Evolutionary conservation across 2,329 filamentous ascomycete genomes (phyloP).

Genomic region (Cladosporium sp.): DNA sequence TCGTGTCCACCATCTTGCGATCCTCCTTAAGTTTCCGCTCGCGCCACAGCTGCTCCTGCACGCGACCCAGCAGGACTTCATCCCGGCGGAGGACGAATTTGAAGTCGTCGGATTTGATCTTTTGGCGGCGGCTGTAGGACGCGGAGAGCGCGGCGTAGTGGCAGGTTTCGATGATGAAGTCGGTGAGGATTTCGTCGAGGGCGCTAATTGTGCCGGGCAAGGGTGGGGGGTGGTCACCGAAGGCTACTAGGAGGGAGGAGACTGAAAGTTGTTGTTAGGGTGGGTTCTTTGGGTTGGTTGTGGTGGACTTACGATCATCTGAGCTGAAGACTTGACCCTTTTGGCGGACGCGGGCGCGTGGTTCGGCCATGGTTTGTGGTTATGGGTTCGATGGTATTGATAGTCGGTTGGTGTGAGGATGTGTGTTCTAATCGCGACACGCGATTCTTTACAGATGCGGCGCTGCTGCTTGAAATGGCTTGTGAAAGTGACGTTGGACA

Average conservation of each 20-base stretch:
- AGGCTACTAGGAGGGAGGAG: constrained; percentile 68
- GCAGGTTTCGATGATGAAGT: constrained; percentile 92
- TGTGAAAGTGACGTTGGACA: constrained; percentile 18
- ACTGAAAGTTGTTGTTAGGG: constrained; percentile 13
- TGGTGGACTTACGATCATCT: constrained; percentile 32
- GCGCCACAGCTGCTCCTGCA: constrained; percentile 85
- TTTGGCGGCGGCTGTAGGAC: constrained; percentile 83
- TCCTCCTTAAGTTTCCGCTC: constrained; percentile 83
- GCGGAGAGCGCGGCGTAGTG: constrained; percentile 86
- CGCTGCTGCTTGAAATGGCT: constrained; percentile 5
- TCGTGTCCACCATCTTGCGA: constrained; percentile 53
- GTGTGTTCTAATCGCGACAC: not conserved
- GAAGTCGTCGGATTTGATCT: constrained; percentile 98
- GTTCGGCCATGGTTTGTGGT: constrained; percentile 45
- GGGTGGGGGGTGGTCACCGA: constrained; percentile 68
- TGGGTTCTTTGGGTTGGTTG: constrained; percentile 33
- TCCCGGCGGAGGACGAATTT: constrained; percentile 90
- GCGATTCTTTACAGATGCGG: not conserved
- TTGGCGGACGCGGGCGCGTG: constrained; percentile 49
- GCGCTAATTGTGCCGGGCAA: constrained; percentile 81
- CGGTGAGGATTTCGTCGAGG: constrained; percentile 92
- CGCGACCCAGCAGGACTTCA: constrained; percentile 79
- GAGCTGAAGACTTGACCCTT: constrained; percentile 50
- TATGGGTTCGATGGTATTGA: not conserved
- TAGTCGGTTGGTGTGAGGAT: not conserved